Conservation (phyloP, 2,329 filamentous ascomycete genomes). For the Diaporthe vexans region DNA sequence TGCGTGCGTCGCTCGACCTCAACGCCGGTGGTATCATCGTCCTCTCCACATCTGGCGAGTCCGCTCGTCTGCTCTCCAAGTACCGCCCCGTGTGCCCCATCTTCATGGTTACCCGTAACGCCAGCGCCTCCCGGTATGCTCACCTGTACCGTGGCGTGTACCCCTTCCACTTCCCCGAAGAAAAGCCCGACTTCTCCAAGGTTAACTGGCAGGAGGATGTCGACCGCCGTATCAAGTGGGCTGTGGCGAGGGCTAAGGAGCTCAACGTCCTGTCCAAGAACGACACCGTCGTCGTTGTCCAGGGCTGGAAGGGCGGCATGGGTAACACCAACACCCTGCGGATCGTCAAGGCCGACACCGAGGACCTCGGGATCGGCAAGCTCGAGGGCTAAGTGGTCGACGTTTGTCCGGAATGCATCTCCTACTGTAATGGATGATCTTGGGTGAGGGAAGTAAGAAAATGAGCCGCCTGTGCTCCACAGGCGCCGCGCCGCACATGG, state of each 20-base stretch:
- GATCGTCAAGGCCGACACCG: conserved; percentile 72
- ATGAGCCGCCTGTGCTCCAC: neutral
- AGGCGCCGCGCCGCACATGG: conserved; percentile 3
- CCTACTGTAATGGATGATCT: neutral
- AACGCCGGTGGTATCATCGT: conserved; percentile 97
- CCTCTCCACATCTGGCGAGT: conserved; percentile 94
- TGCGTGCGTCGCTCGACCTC: conserved; percentile 94
- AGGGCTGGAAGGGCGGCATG: conserved; percentile 93
- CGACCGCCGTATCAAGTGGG: conserved; percentile 97
- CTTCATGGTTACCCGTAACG: conserved; percentile 97
- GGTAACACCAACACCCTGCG: conserved; percentile 89
- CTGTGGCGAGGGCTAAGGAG: conserved; percentile 86
- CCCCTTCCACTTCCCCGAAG: conserved; percentile 93
- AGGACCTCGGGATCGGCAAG: conserved; percentile 70
- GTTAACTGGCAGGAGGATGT: conserved; percentile 99
- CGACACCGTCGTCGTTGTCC: conserved; percentile 85
- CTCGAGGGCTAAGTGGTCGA: conserved; percentile 34
- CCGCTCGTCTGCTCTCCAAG: conserved; percentile 95
- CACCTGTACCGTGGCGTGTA: conserved; percentile 99
- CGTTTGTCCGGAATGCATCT: neutral
- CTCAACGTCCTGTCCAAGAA: conserved; percentile 81
- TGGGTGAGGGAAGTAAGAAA: neutral
- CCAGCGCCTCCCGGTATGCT: conserved; percentile 86
- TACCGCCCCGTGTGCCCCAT: conserved; percentile 99
- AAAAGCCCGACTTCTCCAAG: conserved; percentile 93